Base-by-base conservation (phyloP, 2,329 filamentous ascomycete genomes). In the Colletotrichum neosansevieriae region DNA sequence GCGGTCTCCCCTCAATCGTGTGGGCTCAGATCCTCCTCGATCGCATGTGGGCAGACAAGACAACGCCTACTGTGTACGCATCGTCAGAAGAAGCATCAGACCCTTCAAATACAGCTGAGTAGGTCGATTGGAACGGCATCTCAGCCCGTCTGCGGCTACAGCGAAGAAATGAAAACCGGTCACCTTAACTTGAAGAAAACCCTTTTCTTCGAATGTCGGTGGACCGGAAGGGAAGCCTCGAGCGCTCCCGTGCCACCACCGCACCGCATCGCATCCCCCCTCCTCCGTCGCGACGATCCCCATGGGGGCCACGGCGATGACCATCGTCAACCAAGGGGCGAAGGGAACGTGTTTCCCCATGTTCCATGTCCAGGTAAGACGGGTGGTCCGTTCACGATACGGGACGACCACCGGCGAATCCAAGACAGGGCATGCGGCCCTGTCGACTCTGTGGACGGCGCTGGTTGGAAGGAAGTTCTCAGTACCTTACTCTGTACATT, bases 231-330 rank as follows among this genome's bases (percentile, higher is more conserved):
- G 21, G 21, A 21, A 21, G 21, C 21, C 21, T 21, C 21, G 21
- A 21, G 21, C 21, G 21, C 21, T 21, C 21, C 21, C 21, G 21
- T 21, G 2, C 21, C 21, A 21, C 21, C 21, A 21, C 2, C 21
- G 21, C 21, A 21, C 21, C 21, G 42, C 51, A 19, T 42, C 21
- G 21, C 21, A 21, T 57, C 32, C 57, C 57, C 44, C 50, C 40
- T 45, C 50, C 29, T 38, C 50, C 29, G 29, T 47, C 13, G 13
- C 21, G 50, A 38, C 60, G 42, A 56, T 56, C 51, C 60, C 60
- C 60, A 32, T 45, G 50, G 60, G 60, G 60, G 40, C 12, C 21
- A 24, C 24, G n/a, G 21, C 29, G 29, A 47, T 32, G 40, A 56
- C 38, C 38, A 21, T n/a, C 21, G 29, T 32, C 60, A 34, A n/a